Evolutionary conservation across 208 protist species (phyloP), one percentile per base, ranked within the genome.

Genomic region (Crithidia bombi): DNA sequence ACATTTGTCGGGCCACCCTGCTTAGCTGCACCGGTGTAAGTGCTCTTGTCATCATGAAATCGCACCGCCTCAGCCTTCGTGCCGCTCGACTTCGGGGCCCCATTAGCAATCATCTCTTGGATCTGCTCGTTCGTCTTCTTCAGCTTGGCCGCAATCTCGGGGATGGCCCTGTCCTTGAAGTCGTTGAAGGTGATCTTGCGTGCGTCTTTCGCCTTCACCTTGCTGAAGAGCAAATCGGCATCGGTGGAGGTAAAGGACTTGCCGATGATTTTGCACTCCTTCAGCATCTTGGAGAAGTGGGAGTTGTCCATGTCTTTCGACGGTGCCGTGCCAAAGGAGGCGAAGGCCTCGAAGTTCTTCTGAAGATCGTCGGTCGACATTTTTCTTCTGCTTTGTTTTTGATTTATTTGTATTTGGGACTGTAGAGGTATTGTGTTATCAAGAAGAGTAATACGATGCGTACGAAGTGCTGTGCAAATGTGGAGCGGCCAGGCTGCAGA

Each of bases 261-360:
- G 65, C 87, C 87, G 46, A 97, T 92, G 75, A 97, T 90, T 74
- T 94, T 95, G 64, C 65, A 75, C 69, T 97, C 92, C 87, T 95
- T 95, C 43, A 94, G 82, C 88, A 97, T 94, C 81, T 97, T 97
- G 73, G 87, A 84, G 77, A 94, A 97, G 80, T 94, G 86, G 57
- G 77, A 78, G 76, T 97, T 97, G 78, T 94, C 87, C 90, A 97
- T 97, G 30, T 97, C 90, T 75, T 92, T 93, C 6, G 84, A 81
- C 26, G 89, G 73, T 12, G 87, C 92, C 30, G 78, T 70, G 68
- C 92, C 92, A 66, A 97, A 97, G 76, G 87, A 94, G 56, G 88
- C 89, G 69, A 97, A 97, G 23, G 81, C 80, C 68, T 93, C 87
- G 54, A 97, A 97, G 51, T 68, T 73, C 19, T 72, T 39, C 69